Evolutionary conservation across 129 eudicot species (phyloP), one percentile per base, ranked within the genome.

Genomic region (Flaveria bidentis): DNA sequence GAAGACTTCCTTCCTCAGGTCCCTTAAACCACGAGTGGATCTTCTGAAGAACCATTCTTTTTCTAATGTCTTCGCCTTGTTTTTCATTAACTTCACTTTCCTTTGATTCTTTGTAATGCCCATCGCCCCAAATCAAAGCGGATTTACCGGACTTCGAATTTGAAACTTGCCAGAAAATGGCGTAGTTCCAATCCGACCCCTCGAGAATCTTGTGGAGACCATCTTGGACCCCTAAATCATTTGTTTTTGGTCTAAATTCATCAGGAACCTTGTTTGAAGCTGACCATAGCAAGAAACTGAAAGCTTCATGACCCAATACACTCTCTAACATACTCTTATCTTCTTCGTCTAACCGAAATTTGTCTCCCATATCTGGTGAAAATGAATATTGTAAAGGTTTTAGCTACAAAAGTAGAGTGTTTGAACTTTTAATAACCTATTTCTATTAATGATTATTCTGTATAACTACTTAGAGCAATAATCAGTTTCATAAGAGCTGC

Each of bases 121-220:
- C 99, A 51, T 91, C 96, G 0, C 99, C 99, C 94, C 96, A 95
- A 73, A 95, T 85, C 71, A 95, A 84, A 81, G 96, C 99, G 1
- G 99, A 86, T 77, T 83, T 89, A 1, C 97, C 94, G 1, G 93
- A 89, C 81, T 91, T 95, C 0, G 97, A 81, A 57, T 87, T 89
- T 2, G 92, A 85, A 56, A 95, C 91, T 66, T 91, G 96, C 99
- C 99, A 95, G 76, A 82, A 95, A 74, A 95, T 85, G 6, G 96
- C 90, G 44, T 95, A 95, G 53, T 82, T 82, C 97, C 96, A 95
- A 64, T 90, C 80, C 11, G 94, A 89, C 13, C 89, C 92, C 71
- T 91, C 94, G 14, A 91, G 88, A 70, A 95, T 84, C 82, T 89
- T 88, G 62, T 65, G 57, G 10, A 95, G 80, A 36, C 82, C 86